Evolutionary conservation across 768 basidiomycete species (phyloP).

Genomic region (Lepiota brunneoincarnata): DNA sequence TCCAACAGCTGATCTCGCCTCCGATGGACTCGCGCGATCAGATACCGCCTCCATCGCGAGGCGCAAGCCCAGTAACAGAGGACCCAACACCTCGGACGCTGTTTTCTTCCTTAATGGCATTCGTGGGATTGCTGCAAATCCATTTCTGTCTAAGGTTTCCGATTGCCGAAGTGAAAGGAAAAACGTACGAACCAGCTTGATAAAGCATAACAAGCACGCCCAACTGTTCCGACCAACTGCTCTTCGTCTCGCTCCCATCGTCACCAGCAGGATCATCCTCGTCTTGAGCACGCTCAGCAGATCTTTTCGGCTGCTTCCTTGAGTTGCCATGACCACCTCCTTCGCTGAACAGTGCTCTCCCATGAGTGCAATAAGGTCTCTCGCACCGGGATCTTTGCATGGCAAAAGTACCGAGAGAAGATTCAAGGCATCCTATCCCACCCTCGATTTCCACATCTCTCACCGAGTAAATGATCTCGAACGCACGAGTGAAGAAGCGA

Average conservation of each 20-base stretch:
- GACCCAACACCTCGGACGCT: slow-evolving; percentile 38
- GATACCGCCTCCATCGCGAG: slow-evolving; percentile 26
- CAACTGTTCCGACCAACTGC: slow-evolving; percentile 29
- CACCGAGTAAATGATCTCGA: neutral
- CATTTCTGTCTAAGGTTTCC: slow-evolving; percentile 5
- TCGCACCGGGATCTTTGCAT: slow-evolving; percentile 34
- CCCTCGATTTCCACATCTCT: neutral
- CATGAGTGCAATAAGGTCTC: slow-evolving; percentile 37
- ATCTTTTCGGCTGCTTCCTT: slow-evolving; percentile 44
- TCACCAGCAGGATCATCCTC: slow-evolving; percentile 27
- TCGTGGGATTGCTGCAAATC: slow-evolving; percentile 40
- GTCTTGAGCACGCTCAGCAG: slow-evolving; percentile 16
- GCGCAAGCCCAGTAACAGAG: slow-evolving; percentile 36
- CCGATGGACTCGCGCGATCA: slow-evolving; percentile 20
- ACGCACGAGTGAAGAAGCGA: slow-evolving; percentile 10
- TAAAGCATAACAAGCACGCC: slow-evolving; percentile 37
- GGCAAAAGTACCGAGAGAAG: slow-evolving; percentile 37
- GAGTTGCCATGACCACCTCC: slow-evolving; percentile 44
- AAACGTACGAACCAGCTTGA: slow-evolving; percentile 30
- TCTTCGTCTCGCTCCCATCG: slow-evolving; percentile 22
- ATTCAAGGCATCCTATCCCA: slow-evolving; percentile 40
- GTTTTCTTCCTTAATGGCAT: slow-evolving; percentile 40
- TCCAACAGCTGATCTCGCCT: slow-evolving; percentile 31
- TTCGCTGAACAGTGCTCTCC: slow-evolving; percentile 40
- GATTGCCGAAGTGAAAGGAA: neutral